Conservation (phyloP, 2,329 filamentous ascomycete species). For the Aspergillus ochraceus region DNA sequence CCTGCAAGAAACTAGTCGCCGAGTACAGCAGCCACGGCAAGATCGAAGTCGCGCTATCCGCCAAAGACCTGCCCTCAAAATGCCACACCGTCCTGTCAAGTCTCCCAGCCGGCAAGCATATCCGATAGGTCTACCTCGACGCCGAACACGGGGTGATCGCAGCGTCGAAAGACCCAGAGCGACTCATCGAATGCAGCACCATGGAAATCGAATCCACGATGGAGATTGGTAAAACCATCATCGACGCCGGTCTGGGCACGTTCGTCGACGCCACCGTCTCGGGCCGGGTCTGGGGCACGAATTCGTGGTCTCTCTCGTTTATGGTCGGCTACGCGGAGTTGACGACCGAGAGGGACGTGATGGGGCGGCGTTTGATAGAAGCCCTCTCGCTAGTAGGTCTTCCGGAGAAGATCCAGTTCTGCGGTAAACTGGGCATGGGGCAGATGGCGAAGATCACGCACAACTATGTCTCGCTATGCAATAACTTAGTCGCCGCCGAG, state of each 20-base stretch:
- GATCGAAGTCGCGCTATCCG: too few species aligned
- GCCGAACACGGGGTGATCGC: neutral
- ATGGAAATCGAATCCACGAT: neutral
- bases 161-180: neutral
- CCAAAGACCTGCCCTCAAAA: neutral
- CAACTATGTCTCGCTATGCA: too few species aligned
- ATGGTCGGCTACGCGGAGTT: neutral
- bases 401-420: neutral
- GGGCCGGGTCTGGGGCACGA: neutral
- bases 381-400: neutral
- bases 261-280: neutral
- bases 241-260: neutral
- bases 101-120: too few species aligned
- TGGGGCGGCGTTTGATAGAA: neutral
- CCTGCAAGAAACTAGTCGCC: too few species aligned
- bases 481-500: too few species aligned
- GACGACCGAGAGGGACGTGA: neutral
- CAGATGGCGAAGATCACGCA: neutral
- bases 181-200: neutral
- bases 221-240: neutral
- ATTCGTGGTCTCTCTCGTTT: neutral
- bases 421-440: neutral
- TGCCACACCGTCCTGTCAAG: neutral
- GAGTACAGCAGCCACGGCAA: too few species aligned
- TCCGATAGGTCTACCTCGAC: neutral